Percentiles rank a stretch among this genome's conserved stretches.
These are phyloP conservation scores for Aegilops speltoides DNA, from an alignment of 176 grass and related monocot genomes.

Conservation along the genomic window DNA sequence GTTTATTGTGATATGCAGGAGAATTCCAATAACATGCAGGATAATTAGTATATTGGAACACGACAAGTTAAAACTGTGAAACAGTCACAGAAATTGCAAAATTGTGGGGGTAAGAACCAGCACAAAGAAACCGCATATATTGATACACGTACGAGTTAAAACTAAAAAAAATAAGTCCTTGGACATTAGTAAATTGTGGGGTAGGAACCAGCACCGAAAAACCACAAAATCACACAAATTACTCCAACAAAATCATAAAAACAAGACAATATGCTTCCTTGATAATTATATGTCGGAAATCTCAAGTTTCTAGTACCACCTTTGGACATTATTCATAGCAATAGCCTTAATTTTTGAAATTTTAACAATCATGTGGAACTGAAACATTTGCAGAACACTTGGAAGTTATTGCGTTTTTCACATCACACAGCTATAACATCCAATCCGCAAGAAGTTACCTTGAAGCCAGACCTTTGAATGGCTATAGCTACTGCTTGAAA, in stretches of 20 bases:
- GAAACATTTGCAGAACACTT: not conserved
- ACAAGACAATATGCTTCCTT: not conserved
- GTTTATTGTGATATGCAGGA: not conserved
- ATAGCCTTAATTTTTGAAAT: not conserved
- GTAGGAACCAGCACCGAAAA: not conserved
- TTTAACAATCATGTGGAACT: constrained; percentile 7
- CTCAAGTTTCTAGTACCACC: not conserved
- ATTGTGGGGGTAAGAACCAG: too few relatives aligned
- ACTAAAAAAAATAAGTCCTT: not conserved
- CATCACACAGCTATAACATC: not conserved
- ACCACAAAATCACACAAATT: not conserved
- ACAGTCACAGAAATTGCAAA: not conserved
- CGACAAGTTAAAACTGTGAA: not conserved
- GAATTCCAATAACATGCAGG: not conserved
- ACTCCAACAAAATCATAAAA: not conserved
- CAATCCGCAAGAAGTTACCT: constrained; percentile 52
- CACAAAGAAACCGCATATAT: too few relatives aligned
- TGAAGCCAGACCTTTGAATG: constrained; percentile 97
- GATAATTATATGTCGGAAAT: constrained; percentile 1
- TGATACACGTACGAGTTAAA: not conserved
- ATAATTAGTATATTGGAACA: not conserved
- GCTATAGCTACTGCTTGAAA: constrained; percentile 99
- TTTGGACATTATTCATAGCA: not conserved
- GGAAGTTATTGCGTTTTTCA: not conserved
- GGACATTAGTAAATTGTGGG: not conserved